Conservation (phyloP, 2,329 filamentous ascomycete genomes). For the Cadophora luteo-olivacea region DNA sequence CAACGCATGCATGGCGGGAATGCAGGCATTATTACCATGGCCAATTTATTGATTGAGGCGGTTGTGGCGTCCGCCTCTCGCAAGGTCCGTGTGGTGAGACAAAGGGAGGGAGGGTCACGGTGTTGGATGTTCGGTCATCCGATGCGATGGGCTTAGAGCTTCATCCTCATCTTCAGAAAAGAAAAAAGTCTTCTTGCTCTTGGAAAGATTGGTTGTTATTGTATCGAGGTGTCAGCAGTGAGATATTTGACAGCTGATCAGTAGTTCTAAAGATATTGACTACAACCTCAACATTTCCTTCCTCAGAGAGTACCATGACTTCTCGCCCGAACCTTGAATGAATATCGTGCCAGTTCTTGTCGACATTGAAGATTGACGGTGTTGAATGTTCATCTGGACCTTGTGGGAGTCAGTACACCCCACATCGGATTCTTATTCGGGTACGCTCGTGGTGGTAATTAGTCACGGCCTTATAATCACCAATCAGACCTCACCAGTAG, state of each 20-base stretch:
- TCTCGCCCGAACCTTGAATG: no score
- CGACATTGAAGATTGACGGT: no score
- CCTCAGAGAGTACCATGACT: no score
- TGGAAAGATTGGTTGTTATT: background rate
- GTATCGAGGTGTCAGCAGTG: background rate
- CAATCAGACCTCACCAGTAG: no score
- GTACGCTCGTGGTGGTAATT: no score
- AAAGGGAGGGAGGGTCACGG: background rate
- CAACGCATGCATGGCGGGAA: background rate
- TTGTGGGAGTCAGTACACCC: no score
- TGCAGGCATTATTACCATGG: background rate
- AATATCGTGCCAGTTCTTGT: no score
- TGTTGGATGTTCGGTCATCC: background rate
- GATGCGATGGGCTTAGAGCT: conserved; percentile 3
- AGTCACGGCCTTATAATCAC: no score
- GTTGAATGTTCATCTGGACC: no score
- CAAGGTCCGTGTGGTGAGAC: conserved; percentile 9
- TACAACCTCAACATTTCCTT: no score
- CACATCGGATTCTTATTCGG: no score
- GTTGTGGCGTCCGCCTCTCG: background rate
- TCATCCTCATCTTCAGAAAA: background rate
- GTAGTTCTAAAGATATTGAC: no score
- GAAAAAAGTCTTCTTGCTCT: background rate
- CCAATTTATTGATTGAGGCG: conserved; percentile 5
- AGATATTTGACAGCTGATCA: background rate